These are phyloP conservation scores for Nasturtium officinale DNA, from an alignment of 345 rosid genomes.

Conservation along the genomic window DNA sequence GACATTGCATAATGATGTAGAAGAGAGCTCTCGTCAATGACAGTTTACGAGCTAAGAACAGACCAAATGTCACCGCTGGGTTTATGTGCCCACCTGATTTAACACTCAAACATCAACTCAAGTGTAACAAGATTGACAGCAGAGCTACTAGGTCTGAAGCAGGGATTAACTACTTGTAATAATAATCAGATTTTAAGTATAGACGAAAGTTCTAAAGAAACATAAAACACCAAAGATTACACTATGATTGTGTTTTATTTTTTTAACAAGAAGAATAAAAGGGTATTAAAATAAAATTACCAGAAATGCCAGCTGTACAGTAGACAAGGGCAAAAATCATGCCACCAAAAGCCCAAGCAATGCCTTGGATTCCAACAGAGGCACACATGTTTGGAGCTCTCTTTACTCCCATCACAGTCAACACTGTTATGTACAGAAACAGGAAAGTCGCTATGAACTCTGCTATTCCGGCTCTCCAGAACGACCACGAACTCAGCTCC, in stretches of 20 bases:
- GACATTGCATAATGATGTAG: conserved; percentile 51
- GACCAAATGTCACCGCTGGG: conserved; percentile 50
- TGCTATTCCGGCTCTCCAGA: conserved; percentile 47
- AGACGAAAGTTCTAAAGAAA: no score
- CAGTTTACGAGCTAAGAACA: conserved; percentile 46
- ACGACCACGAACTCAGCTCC: conserved; percentile 50
- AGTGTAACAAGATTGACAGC: no score
- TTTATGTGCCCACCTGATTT: conserved; percentile 51
- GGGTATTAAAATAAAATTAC: not conserved
- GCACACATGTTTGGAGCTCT: conserved; percentile 49
- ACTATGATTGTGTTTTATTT: no score
- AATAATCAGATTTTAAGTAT: no score
- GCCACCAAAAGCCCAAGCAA: conserved; percentile 58
- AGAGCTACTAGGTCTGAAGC: no score
- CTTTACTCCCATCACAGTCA: conserved; percentile 52
- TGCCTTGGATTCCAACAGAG: conserved; percentile 53
- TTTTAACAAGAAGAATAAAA: not conserved
- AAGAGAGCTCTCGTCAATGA: conserved; percentile 46
- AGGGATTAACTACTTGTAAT: no score
- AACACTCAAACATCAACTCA: no score
- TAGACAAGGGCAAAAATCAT: conserved; percentile 57
- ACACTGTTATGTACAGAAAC: conserved; percentile 42
- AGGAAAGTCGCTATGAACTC: conserved; percentile 49
- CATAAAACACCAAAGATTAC: no score
- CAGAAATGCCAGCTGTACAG: conserved; percentile 56